Evolutionary conservation across 352 stramenopile genomes (phyloP).

Genomic region (Globisporangium rhizosaccharum): DNA sequence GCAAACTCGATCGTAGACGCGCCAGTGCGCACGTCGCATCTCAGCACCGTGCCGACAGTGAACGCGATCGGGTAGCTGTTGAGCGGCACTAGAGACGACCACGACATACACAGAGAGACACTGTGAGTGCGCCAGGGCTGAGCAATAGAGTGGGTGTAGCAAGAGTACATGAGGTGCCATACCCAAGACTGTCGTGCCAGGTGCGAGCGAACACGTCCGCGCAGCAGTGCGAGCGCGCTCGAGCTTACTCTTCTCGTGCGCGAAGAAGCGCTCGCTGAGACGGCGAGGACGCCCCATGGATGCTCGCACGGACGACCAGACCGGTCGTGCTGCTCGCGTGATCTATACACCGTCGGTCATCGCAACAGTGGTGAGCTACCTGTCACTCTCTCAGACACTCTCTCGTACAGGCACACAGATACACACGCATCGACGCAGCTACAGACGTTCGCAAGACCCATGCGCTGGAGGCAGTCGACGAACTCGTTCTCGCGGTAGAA

Average conservation of each 20-base stretch:
- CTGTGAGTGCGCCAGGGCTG: not conserved
- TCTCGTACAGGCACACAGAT: not conserved
- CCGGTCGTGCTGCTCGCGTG: slow-evolving; percentile 39
- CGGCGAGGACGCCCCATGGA: slow-evolving; percentile 71
- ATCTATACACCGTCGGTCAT: slow-evolving; percentile 20
- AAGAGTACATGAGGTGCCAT: not conserved
- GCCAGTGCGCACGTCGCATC: slow-evolving; percentile 18
- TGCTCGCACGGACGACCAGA: slow-evolving; percentile 70
- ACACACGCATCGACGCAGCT: slow-evolving; percentile 12
- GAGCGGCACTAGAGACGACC: slow-evolving; percentile 23
- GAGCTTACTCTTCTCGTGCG: slow-evolving; percentile 63
- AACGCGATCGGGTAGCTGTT: slow-evolving; percentile 28
- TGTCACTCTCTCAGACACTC: not conserved
- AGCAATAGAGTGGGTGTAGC: slow-evolving; percentile 4
- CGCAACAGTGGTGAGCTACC: no score
- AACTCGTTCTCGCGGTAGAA: slow-evolving; percentile 83
- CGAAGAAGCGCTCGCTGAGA: slow-evolving; percentile 60
- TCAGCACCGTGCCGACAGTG: slow-evolving; percentile 27
- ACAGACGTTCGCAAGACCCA: slow-evolving; percentile 43
- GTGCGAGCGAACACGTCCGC: slow-evolving; percentile 5
- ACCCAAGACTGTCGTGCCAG: slow-evolving; percentile 30
- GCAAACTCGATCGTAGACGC: slow-evolving; percentile 29
- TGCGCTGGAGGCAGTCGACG: slow-evolving; percentile 54
- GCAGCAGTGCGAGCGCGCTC: slow-evolving; percentile 37
- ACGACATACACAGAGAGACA: not conserved